Evolutionary conservation across 2,329 filamentous ascomycete genomes (phyloP).

Genomic region (Colletotrichum sp.): DNA sequence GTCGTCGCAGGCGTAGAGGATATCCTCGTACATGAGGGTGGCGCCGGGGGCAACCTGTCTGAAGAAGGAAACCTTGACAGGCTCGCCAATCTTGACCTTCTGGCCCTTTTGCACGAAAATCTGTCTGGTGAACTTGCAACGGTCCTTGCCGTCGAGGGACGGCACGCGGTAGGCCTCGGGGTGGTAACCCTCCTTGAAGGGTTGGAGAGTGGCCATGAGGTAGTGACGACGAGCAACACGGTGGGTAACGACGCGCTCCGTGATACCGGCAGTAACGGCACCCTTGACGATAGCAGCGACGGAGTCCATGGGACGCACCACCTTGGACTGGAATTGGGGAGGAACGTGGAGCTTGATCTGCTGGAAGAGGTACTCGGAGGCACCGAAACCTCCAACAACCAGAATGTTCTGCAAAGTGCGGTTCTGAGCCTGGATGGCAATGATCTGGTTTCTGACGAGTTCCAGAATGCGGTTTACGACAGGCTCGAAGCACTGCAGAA

Average conservation of each 20-base stretch:
- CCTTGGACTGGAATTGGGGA: slow-evolving; percentile 97
- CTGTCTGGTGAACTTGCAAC: slow-evolving; percentile 97
- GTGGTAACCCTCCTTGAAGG: slow-evolving; percentile 98
- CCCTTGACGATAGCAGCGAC: slow-evolving; percentile 99
- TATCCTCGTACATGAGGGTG: slow-evolving; percentile 99
- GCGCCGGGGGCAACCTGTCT: slow-evolving; percentile 95
- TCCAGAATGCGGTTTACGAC: slow-evolving; percentile 97
- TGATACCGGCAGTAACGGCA: slow-evolving; percentile 96
- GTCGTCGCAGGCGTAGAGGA: slow-evolving; percentile 95
- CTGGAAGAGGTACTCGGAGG: slow-evolving; percentile 98
- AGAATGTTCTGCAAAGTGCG: slow-evolving; percentile 92
- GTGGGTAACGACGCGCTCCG: slow-evolving; percentile 94
- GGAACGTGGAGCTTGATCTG: slow-evolving; percentile 99
- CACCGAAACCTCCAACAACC: slow-evolving; percentile 97
- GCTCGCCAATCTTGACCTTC: slow-evolving; percentile 98
- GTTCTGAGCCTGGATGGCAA: slow-evolving; percentile 98
- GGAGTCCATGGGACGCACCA: slow-evolving; percentile 97
- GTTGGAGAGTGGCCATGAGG: slow-evolving; percentile 97
- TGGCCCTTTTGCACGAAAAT: slow-evolving; percentile 99
- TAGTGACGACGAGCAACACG: slow-evolving; percentile 97
- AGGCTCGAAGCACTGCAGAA: slow-evolving; percentile 97
- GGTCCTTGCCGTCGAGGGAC: slow-evolving; percentile 93
- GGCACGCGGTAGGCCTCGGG: slow-evolving; percentile 98
- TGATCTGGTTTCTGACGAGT: slow-evolving; percentile 96
- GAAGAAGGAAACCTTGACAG: slow-evolving; percentile 99